phyloP scores from a whole-genome alignment of 2,329 filamentous ascomycete genomes.

The Colletotrichum tanaceti region DNA sequence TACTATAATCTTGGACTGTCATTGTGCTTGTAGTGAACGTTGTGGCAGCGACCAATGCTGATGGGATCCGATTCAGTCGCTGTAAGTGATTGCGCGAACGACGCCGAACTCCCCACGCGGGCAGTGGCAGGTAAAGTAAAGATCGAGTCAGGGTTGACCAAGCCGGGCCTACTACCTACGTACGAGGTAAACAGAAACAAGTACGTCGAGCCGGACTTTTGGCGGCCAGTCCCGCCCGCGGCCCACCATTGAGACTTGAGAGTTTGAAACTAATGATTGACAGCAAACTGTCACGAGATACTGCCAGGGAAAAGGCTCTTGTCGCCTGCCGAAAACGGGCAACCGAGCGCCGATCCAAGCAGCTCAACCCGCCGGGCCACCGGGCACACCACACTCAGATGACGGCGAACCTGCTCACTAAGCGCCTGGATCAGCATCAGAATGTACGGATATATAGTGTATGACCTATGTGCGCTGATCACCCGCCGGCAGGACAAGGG shows the following conservation, averaged over 20 bases:
- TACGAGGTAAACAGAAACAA: too few species aligned
- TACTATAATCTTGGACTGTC: not conserved
- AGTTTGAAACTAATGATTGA: too few species aligned
- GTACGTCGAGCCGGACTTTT: not conserved
- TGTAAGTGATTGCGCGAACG: not conserved
- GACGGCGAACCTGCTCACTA: not conserved
- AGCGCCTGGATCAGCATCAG: not conserved
- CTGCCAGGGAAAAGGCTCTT: not conserved
- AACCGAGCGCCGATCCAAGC: slow-evolving; percentile 31
- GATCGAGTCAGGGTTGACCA: rapidly evolving
- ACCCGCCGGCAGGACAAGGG: not conserved
- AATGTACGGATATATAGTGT: too few species aligned
- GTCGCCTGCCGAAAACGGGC: slow-evolving; percentile 34
- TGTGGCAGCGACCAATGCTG: not conserved
- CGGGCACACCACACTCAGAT: not conserved
- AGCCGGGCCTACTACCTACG: too few species aligned
- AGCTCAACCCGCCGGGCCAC: not conserved
- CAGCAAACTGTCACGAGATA: not conserved
- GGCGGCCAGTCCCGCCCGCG: slow-evolving; percentile 17
- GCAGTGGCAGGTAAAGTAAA: too few species aligned
- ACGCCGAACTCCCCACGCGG: not conserved
- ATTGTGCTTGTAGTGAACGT: too few species aligned
- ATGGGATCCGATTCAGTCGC: rapidly evolving
- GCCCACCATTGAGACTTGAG: slow-evolving; percentile 17
- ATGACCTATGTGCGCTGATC: not conserved